Percentiles rank a stretch among this genome's conserved stretches.
These are phyloP conservation scores for Chlamydomonas asymmetrica DNA, from an alignment of 139 green algal genomes.

Conservation along the genomic window DNA sequence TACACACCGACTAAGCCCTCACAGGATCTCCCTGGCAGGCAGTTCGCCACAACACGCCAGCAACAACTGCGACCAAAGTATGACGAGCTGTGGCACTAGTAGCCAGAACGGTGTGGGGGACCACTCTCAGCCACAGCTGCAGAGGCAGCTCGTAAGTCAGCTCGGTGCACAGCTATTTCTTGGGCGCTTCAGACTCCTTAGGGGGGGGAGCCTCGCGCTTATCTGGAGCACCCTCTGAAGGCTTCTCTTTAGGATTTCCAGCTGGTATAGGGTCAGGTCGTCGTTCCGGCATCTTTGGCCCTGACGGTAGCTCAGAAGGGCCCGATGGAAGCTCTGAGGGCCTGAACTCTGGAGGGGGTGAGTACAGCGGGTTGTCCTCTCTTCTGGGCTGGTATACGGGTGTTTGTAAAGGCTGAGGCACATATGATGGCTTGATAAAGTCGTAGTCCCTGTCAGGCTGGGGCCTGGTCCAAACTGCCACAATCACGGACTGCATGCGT, in stretches of 20 bases:
- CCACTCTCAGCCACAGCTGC: too few relatives aligned
- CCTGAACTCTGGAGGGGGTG: constrained; percentile 41
- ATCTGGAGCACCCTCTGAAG: constrained; percentile 19
- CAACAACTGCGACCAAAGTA: too few relatives aligned
- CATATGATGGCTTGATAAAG: constrained; percentile 44
- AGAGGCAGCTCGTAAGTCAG: too few relatives aligned
- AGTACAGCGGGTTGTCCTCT: constrained; percentile 42
- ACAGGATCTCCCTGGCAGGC: too few relatives aligned
- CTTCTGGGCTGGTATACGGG: constrained; percentile 13
- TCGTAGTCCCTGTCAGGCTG: constrained; percentile 46
- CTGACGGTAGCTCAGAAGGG: constrained; percentile 41
- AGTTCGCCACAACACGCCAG: too few relatives aligned
- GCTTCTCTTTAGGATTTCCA: constrained; percentile 61
- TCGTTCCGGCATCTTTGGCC: constrained; percentile 50
- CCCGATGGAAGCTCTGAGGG: constrained; percentile 47
- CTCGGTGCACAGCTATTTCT: too few relatives aligned
- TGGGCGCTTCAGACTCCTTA: constrained; percentile 27
- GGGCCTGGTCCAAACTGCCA: constrained; percentile 47
- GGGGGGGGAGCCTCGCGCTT: constrained; percentile 35
- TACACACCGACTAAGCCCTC: too few relatives aligned
- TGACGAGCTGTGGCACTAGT: too few relatives aligned
- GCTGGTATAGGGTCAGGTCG: constrained; percentile 54
- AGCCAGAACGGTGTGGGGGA: too few relatives aligned
- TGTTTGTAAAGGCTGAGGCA: constrained; percentile 31
- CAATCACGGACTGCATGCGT: background rate